Percentiles rank a stretch among this genome's conserved stretches.
These are phyloP conservation scores for Opeltia flavorubescens DNA, from an alignment of 495 filamentous ascomycete genomes.

Conservation along the genomic window DNA sequence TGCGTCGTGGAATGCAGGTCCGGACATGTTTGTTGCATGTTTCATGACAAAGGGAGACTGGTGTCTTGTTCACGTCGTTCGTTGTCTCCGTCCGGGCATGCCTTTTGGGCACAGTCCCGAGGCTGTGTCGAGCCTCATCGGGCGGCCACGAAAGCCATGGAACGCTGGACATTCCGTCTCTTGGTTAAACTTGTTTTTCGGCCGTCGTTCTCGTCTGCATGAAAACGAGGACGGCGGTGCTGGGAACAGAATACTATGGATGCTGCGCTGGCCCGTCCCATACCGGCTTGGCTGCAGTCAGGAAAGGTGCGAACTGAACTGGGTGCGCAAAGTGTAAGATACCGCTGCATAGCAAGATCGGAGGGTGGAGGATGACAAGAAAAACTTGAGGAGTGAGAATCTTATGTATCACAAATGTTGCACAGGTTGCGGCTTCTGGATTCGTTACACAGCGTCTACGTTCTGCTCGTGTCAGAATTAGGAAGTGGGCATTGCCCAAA, in stretches of 20 bases:
- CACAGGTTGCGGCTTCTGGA: not conserved
- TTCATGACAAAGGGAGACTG: no score
- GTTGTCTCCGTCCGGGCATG: no score
- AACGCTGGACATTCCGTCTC: not conserved
- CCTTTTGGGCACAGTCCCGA: not conserved
- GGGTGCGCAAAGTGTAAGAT: not conserved
- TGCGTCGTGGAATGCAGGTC: no score
- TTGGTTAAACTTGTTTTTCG: not conserved
- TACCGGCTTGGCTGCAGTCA: not conserved
- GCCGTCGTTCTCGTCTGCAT: not conserved
- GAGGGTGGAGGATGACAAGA: not conserved
- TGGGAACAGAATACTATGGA: not conserved
- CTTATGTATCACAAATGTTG: constrained; percentile 2
- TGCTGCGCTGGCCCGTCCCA: not conserved
- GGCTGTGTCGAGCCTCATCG: not conserved
- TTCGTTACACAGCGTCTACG: not conserved
- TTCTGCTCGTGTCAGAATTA: not conserved
- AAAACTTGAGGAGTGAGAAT: not conserved
- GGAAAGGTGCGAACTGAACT: not conserved
- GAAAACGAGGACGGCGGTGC: not conserved
- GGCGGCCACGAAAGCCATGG: not conserved
- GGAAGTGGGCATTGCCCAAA: not conserved
- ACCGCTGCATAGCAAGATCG: not conserved
- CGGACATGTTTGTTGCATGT: not conserved
- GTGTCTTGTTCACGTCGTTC: no score